These are phyloP conservation scores for Sporothrix globosa DNA, from an alignment of 2,329 filamentous ascomycete species.

Conservation along the genomic window DNA sequence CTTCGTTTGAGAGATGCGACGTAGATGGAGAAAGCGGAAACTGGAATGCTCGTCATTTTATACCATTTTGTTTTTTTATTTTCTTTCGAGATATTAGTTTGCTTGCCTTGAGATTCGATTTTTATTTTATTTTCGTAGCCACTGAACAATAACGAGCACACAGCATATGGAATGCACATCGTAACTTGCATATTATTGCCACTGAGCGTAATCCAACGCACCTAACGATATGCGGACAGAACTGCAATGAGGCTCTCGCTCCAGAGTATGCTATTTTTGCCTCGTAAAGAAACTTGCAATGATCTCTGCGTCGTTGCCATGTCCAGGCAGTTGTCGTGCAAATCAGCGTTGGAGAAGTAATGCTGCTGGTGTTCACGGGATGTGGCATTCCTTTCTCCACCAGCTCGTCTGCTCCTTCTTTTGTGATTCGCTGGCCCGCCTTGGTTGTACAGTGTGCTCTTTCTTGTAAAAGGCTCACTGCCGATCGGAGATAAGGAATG, in stretches of 20 bases:
- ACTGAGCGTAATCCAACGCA: background rate
- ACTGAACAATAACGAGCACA: background rate
- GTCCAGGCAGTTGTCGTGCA: background rate
- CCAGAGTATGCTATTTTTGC: background rate
- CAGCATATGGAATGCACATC: background rate
- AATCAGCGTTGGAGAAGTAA: background rate
- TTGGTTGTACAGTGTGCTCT: background rate
- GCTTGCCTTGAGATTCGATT: background rate
- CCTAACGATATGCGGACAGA: background rate
- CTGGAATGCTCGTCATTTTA: constrained; percentile 24
- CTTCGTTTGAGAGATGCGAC: background rate
- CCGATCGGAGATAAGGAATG: constrained; percentile 22
- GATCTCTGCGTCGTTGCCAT: too few relatives aligned
- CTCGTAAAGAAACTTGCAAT: background rate
- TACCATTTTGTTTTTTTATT: constrained; percentile 28
- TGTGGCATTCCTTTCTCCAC: background rate
- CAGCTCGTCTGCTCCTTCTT: background rate
- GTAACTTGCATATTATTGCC: background rate
- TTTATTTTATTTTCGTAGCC: background rate
- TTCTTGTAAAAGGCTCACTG: constrained; percentile 1
- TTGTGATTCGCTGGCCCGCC: background rate
- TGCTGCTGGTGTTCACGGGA: background rate
- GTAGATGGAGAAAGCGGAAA: constrained; percentile 15
- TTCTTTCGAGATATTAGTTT: background rate
- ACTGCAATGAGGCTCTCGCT: background rate